Evolutionary conservation across 768 basidiomycete genomes (phyloP), one percentile per base, ranked within the genome.

Genomic region (Lactarius tabidus): DNA sequence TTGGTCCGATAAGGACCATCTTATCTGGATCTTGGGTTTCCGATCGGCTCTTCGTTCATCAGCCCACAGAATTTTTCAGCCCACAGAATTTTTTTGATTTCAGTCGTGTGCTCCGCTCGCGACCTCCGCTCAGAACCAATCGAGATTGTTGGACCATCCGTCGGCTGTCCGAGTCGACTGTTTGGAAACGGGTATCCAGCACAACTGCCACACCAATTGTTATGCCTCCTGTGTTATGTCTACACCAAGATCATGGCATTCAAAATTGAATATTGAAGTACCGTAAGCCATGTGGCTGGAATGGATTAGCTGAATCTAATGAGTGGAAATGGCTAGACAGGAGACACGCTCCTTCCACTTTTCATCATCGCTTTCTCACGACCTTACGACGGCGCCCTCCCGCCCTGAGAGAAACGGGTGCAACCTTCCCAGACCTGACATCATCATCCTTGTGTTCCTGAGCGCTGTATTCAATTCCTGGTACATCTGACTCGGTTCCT

Each of bases 341-440:
- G 33, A n/a, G 53, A 33, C 17, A 29, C 17, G 29, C 20, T 51
- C 51, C 48, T 15, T 26, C 48, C 33, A 5, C 12, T 17, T 29
- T 33, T 20, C 48, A 14, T 75, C 74, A 83, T 73, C 84, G 80
- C 73, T 78, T 83, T 74, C 75, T 82, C 23, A 80, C 78, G 8
- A 75, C 80, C 73, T 86, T 87, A 67, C 88, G 82, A 72, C 89
- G 81, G 72, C 83, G 85, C 14, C 87, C 87, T 0, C 86, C 88
- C 8, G 83, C 81, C 71, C 81, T 88, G 53, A 75, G 73, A 26
- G 81, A 78, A 14, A 83, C 79, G 9, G 71, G 67, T 60, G 57
- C 76, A 75, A 26, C 72, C 72, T 39, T 70, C 71, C 65, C 74
- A 75, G 36, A 41, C 48, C 57, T 59, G 70, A 76, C 53, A 71